Evolutionary conservation across 495 filamentous ascomycete genomes (phyloP).

Genomic region (Aspergillus avenaceus): DNA sequence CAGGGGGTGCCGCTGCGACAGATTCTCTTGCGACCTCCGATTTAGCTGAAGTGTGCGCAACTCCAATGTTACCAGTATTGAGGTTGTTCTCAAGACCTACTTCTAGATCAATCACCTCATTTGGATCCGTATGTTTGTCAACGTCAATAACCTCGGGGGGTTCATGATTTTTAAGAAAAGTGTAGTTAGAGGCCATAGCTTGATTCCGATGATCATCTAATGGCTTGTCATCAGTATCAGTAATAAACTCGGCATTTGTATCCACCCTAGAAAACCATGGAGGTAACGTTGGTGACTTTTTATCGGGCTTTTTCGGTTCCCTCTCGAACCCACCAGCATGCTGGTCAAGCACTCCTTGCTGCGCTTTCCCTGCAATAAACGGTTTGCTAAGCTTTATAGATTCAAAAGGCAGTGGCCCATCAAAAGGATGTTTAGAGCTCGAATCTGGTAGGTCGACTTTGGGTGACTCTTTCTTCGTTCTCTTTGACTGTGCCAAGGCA

Average conservation of each 20-base stretch:
- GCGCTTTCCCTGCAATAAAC: conserved; percentile 46
- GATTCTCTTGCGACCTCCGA: conserved; percentile 8
- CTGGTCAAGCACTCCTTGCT: conserved; percentile 36
- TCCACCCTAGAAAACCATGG: conserved; percentile 70
- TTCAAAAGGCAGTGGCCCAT: conserved; percentile 86
- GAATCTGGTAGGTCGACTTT: conserved; percentile 7
- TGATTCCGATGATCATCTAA: conserved; percentile 17
- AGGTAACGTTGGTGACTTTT: conserved; percentile 62
- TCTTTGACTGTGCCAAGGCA: conserved; percentile 39
- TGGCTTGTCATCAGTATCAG: conserved; percentile 25
- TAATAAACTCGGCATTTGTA: conserved; percentile 29
- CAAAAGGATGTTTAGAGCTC: conserved; percentile 35
- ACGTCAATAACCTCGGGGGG: conserved; percentile 45
- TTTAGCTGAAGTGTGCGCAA: no score
- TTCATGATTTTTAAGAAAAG: conserved; percentile 36
- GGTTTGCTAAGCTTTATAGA: conserved; percentile 65
- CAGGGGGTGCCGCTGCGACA: no score
- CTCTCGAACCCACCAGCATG: conserved; percentile 68
- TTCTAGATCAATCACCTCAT: conserved; percentile 43
- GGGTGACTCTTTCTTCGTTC: conserved; percentile 22
- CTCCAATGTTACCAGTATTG: no score
- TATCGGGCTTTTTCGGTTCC: conserved; percentile 38
- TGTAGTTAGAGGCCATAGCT: conserved; percentile 27
- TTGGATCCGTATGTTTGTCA: conserved; percentile 27
- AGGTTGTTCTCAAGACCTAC: conserved; percentile 18